phyloP scores from a whole-genome alignment of 345 rosid genomes.

The Hibiscus trionum region DNA sequence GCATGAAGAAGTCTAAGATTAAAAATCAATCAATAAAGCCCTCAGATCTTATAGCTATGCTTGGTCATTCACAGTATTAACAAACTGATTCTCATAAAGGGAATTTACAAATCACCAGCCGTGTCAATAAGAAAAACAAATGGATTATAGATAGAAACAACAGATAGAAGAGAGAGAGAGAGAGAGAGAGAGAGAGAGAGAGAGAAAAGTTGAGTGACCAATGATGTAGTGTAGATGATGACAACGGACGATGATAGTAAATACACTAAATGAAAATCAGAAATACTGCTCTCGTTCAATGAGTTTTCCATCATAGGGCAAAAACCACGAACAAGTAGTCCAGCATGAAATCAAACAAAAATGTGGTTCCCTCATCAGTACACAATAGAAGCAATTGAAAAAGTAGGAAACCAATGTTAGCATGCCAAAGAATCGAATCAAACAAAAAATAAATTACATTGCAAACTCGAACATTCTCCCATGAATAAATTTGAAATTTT shows the following conservation, averaged over 20 bases:
- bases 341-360: background rate
- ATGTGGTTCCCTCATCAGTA: background rate
- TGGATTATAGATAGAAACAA: too few relatives aligned
- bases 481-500: too few relatives aligned
- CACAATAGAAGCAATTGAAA: background rate
- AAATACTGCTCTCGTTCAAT: constrained; percentile 5
- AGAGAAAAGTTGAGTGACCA: constrained; percentile 30
- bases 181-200: background rate
- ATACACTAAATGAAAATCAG: constrained; percentile 9
- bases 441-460: background rate
- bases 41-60: constrained; percentile 22
- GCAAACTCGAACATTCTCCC: too few relatives aligned
- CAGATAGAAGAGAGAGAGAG: background rate
- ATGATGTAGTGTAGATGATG: background rate
- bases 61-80: constrained; percentile 9
- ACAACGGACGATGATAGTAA: constrained; percentile 12
- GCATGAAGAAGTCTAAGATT: too few relatives aligned
- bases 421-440: background rate
- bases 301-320: background rate
- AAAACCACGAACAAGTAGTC: background rate
- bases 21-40: background rate
- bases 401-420: too few relatives aligned
- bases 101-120: constrained; percentile 7
- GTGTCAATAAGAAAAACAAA: background rate
- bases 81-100: background rate